Evolutionary conservation across 805 yeast genomes (phyloP).

Genomic region (Ogataea ganodermae): DNA sequence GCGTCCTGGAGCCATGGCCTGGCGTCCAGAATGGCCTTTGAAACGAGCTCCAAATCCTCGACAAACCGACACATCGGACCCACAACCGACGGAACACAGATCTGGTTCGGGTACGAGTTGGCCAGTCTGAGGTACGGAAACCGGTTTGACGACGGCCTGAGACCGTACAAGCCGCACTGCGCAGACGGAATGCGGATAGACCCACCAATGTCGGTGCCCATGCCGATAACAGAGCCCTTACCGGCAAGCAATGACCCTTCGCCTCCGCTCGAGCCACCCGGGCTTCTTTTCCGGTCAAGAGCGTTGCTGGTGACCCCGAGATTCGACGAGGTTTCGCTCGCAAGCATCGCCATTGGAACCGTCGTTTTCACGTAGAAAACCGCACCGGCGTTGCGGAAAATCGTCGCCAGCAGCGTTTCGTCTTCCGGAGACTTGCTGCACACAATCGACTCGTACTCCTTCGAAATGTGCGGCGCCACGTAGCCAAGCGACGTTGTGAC

Average conservation of each 20-base stretch:
- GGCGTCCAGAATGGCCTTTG: conserved; percentile 39
- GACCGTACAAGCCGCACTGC: conserved; percentile 37
- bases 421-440: conserved; percentile 34
- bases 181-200: conserved; percentile 38
- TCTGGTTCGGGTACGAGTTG: conserved; percentile 38
- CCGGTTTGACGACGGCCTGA: conserved; percentile 39
- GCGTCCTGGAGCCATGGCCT: conserved; percentile 54
- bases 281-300: conserved; percentile 37
- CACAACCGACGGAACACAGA: conserved; percentile 35
- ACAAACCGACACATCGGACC: conserved; percentile 38
- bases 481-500: conserved; percentile 43
- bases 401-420: conserved; percentile 32
- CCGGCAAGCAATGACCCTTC: conserved; percentile 41
- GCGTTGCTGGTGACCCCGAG: conserved; percentile 41
- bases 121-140: conserved; percentile 34
- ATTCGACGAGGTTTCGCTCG: conserved; percentile 42
- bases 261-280: conserved; percentile 51
- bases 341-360: conserved; percentile 47
- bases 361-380: conserved; percentile 46
- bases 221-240: conserved; percentile 37
- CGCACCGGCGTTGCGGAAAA: conserved; percentile 41
- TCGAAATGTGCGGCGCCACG: conserved; percentile 36
- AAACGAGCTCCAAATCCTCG: conserved; percentile 39
- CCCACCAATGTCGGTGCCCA: conserved; percentile 45
- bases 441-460: conserved; percentile 28